These are phyloP conservation scores for Fagopyrum esculentum DNA, from an alignment of 148 eudicot genomes.

Conservation along the genomic window DNA sequence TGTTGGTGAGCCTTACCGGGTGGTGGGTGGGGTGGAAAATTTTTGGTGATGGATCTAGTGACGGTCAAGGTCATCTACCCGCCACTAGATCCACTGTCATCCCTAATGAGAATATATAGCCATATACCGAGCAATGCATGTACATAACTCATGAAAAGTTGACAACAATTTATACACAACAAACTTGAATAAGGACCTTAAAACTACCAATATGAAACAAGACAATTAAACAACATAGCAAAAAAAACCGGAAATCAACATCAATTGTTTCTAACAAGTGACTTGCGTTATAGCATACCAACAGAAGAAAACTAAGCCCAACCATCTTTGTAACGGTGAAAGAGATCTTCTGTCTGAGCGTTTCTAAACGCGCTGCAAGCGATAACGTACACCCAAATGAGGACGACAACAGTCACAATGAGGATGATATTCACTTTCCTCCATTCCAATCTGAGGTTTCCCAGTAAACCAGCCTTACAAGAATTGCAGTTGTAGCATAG, in stretches of 20 bases:
- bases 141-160: not conserved
- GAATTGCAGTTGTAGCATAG: slow-evolving; percentile 86
- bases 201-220: not conserved
- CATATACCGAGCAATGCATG: not conserved
- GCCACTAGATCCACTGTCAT: no score
- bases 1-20: no score
- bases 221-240: not conserved
- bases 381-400: slow-evolving; percentile 70
- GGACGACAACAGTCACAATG: slow-evolving; percentile 63
- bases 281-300: not conserved
- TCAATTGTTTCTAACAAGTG: not conserved
- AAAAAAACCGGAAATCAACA: not conserved
- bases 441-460: slow-evolving; percentile 84
- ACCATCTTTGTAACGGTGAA: slow-evolving; percentile 69
- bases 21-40: no score
- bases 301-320: slow-evolving; percentile 38
- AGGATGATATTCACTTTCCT: slow-evolving; percentile 70
- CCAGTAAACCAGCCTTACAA: slow-evolving; percentile 84
- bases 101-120: not conserved
- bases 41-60: no score
- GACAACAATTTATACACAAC: not conserved
- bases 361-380: slow-evolving; percentile 89
- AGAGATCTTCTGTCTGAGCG: slow-evolving; percentile 83
- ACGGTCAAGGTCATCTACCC: no score
- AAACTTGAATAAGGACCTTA: not conserved